phyloP scores from a whole-genome alignment of 257 asterid species.

The Echium plantagineum region DNA sequence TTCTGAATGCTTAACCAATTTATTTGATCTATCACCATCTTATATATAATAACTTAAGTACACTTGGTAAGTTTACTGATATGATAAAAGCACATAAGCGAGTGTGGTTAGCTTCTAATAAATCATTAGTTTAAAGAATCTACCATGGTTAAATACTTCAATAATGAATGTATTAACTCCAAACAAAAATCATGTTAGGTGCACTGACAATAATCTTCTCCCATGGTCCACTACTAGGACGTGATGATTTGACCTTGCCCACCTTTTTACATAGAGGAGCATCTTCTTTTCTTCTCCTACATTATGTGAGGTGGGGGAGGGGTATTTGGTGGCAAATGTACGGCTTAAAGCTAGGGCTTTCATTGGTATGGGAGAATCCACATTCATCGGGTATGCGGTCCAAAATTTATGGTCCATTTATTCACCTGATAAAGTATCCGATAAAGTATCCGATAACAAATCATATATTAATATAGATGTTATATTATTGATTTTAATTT shows the following conservation, averaged over 20 bases:
- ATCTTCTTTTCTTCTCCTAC: neutral
- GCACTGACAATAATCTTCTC: neutral
- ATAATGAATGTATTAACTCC: neutral
- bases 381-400: too few relatives aligned
- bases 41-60: neutral
- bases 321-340: too few relatives aligned
- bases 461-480: too few relatives aligned
- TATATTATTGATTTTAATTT: too few relatives aligned
- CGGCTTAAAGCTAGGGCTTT: too few relatives aligned
- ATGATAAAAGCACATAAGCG: neutral
- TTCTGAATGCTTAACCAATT: neutral
- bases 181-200: neutral
- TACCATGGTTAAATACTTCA: neutral
- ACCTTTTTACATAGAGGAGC: neutral
- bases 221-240: neutral
- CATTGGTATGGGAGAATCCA: too few relatives aligned
- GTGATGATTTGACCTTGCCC: neutral
- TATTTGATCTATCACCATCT: neutral
- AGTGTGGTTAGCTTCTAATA: neutral
- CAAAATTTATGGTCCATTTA: too few relatives aligned
- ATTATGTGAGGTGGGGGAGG: too few relatives aligned
- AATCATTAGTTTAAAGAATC: neutral
- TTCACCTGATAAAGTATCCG: too few relatives aligned
- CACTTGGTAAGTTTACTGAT: neutral
- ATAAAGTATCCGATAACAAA: too few relatives aligned